These are phyloP conservation scores for Fusarium metavorans DNA, from an alignment of 2,329 filamentous ascomycete species.

Conservation along the genomic window DNA sequence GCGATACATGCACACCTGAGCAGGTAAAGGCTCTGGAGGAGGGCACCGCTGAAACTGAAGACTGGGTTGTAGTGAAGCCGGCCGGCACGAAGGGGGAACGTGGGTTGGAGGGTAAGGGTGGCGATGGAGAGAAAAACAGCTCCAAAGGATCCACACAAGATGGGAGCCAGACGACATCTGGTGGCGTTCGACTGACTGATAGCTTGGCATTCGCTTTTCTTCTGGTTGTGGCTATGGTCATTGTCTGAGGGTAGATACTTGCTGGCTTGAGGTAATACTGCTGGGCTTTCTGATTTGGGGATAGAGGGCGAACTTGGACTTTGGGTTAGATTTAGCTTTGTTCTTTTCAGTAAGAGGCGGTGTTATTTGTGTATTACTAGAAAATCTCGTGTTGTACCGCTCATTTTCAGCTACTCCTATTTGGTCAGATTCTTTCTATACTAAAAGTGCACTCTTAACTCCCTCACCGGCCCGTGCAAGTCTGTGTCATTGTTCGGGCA, in stretches of 20 bases:
- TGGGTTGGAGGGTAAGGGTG: not conserved
- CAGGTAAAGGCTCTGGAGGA: not conserved
- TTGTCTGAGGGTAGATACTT: not conserved
- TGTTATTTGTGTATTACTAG: not conserved
- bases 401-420: not conserved
- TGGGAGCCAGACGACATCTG: not conserved
- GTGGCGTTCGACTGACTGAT: not conserved
- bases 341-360: not conserved
- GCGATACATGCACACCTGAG: not conserved
- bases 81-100: not conserved
- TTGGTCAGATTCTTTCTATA: not conserved
- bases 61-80: not conserved
- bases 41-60: not conserved
- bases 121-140: not conserved
- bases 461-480: not conserved
- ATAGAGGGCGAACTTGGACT: not conserved
- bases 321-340: not conserved
- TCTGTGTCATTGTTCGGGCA: not conserved
- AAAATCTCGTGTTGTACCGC: not conserved
- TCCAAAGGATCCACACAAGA: not conserved
- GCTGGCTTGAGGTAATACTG: not conserved
- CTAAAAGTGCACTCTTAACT: not conserved
- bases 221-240: too few relatives aligned
- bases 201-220: not conserved
- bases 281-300: not conserved